Evolutionary conservation across 805 yeast genomes (phyloP).

Genomic region (Pichia heedii): DNA sequence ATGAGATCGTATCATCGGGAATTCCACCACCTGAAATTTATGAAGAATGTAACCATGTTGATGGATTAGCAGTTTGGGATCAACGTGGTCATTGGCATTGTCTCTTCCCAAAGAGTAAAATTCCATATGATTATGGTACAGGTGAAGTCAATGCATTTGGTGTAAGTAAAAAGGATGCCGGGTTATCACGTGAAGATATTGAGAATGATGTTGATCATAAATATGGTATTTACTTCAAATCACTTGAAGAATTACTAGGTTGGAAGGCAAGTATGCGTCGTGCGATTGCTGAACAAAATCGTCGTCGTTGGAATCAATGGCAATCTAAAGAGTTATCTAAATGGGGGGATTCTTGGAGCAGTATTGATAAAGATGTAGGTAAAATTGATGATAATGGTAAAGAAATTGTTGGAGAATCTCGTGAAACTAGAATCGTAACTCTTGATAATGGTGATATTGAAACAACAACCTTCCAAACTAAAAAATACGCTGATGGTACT

Average conservation of each 20-base stretch:
- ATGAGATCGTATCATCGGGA: conserved; percentile 22
- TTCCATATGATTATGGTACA: conserved; percentile 2
- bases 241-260: conserved; percentile 52
- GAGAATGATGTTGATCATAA: conserved; percentile 32
- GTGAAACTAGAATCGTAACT: conserved; percentile 28
- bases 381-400: conserved; percentile 13
- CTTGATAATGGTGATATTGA: conserved; percentile 36
- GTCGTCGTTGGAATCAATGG: conserved; percentile 17
- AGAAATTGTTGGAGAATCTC: conserved; percentile 29
- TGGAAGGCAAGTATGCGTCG: conserved; percentile 56
- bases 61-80: conserved; percentile 81
- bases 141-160: conserved; percentile 6
- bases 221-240: conserved; percentile 54
- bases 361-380: neutral
- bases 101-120: conserved; percentile 54
- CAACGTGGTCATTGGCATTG: conserved; percentile 82
- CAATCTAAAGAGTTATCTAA: conserved; percentile 18
- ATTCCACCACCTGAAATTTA: conserved; percentile 38
- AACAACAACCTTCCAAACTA: conserved; percentile 16
- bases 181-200: conserved; percentile 52
- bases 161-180: conserved; percentile 7
- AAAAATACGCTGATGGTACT: conserved; percentile 8
- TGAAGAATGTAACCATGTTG: conserved; percentile 49
- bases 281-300: conserved; percentile 32
- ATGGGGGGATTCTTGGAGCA: conserved; percentile 15